Percentiles rank a stretch among this genome's conserved stretches.
These are phyloP conservation scores for Casaregolazyma lundiana DNA, from an alignment of 1,139 yeast genomes.

Conservation along the genomic window DNA sequence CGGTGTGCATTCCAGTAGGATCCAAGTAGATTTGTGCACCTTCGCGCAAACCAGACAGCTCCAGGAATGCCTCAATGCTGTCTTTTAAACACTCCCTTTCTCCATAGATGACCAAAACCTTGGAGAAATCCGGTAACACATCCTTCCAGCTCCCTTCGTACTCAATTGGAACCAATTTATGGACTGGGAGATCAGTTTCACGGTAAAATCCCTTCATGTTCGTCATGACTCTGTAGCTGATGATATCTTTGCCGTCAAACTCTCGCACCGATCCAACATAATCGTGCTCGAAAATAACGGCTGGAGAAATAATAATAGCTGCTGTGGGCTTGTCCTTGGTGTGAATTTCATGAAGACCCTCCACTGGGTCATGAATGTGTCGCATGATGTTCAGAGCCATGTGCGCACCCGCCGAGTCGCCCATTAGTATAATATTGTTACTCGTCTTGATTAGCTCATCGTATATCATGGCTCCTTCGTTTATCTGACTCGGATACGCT, in stretches of 20 bases:
- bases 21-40: slow-evolving; percentile 11
- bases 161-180: slow-evolving; percentile 1
- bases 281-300: slow-evolving; percentile 35
- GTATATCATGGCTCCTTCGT: slow-evolving; percentile 35
- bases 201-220: slow-evolving; percentile 2
- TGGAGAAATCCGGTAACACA: slow-evolving; percentile 3
- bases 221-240: not conserved
- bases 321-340: slow-evolving; percentile 17
- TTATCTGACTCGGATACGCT: slow-evolving; percentile 40
- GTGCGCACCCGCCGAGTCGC: slow-evolving; percentile 48
- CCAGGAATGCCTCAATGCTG: slow-evolving; percentile 13
- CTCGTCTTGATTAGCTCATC: slow-evolving; percentile 31
- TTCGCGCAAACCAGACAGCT: slow-evolving; percentile 14
- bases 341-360: slow-evolving; percentile 28
- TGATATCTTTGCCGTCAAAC: slow-evolving; percentile 3
- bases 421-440: slow-evolving; percentile 36
- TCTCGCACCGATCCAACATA: slow-evolving; percentile 5
- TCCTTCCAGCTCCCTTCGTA: slow-evolving; percentile 7
- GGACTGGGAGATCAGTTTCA: not conserved
- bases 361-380: slow-evolving; percentile 30
- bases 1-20: slow-evolving; percentile 16
- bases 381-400: slow-evolving; percentile 35
- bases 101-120: slow-evolving; percentile 1
- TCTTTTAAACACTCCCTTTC: slow-evolving; percentile 2
- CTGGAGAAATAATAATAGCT: slow-evolving; percentile 40